A percentile compares a stretch with the other conserved stretches of the same genome.
phyloP scores from a whole-genome alignment of 768 basidiomycete genomes.

The Hypholoma fasciculare region DNA sequence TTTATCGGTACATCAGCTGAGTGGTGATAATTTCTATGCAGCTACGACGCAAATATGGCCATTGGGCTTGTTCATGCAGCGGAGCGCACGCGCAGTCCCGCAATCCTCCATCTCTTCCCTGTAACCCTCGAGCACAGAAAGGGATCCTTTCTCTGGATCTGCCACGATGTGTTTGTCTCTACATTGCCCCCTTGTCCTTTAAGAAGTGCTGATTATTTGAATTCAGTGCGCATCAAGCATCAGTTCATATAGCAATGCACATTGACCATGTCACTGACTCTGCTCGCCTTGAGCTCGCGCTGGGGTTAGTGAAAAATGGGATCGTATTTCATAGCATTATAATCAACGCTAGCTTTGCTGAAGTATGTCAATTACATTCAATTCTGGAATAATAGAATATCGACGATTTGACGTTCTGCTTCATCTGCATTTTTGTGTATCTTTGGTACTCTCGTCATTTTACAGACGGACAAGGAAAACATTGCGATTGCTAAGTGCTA shows the following conservation, averaged over 20 bases:
- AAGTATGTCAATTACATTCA: conserved; percentile 23
- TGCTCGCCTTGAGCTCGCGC: conserved; percentile 44
- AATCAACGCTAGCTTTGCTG: conserved; percentile 50
- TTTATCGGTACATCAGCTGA: neutral
- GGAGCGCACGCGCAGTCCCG: conserved; percentile 43
- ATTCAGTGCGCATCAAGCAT: conserved; percentile 40
- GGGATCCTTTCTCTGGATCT: conserved; percentile 45
- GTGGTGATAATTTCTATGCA: conserved; percentile 9
- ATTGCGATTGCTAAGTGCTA: conserved; percentile 43
- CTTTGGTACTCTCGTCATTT: too few relatives aligned
- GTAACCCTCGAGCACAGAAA: conserved; percentile 45
- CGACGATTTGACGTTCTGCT: too few relatives aligned
- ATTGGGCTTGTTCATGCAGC: conserved; percentile 47
- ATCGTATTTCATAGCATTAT: conserved; percentile 50
- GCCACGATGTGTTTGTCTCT: conserved; percentile 36
- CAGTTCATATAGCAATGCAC: conserved; percentile 48
- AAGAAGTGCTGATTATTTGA: neutral
- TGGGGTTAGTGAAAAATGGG: conserved; percentile 44
- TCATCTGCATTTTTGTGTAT: neutral
- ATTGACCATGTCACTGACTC: conserved; percentile 49
- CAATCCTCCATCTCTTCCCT: conserved; percentile 46
- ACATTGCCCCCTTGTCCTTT: neutral
- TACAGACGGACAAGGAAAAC: conserved; percentile 47
- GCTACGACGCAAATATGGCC: conserved; percentile 46
- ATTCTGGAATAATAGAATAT: too few relatives aligned